Evolutionary conservation across 2,329 filamentous ascomycete genomes (phyloP), one percentile per base, ranked within the genome.

Genomic region (Pezicula neosporulosa): DNA sequence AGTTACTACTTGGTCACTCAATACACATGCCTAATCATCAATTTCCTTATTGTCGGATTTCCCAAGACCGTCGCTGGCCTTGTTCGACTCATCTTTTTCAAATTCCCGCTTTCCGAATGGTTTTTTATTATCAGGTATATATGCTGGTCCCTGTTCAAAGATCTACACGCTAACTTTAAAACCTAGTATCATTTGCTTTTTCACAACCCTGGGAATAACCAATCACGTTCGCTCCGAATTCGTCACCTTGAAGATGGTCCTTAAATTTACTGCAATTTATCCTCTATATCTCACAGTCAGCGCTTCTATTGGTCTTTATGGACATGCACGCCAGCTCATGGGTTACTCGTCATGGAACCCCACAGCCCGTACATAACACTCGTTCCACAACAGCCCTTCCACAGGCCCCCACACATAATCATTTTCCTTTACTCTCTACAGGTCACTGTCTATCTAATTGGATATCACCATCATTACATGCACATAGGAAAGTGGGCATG

Each of bases 1-100:
- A 72, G 69, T 46, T 77, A 77, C 55, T 77, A 77, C 49, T 67
- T 77, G 13, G 72, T 77, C 41, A 74, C 73, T 3, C 73, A 76
- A 55, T 76, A 76, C 59, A 70, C 69, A 2, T 76, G 73, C 56
- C 63, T 77, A 1, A 68, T 77, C 4, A 24, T 72, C 15, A 72
- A 70, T 42, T 73, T 77, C 56, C 52, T 77, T 54, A 73, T 76
- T 54, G 68, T 66, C 16, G 68, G 70, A 35, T 77, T 74, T 51
- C 74, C 74, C 1, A 64, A 61, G 16, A 67, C 66, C 24, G 64
- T 67, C 7, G 51, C 51, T 6, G 66, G 67, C 13, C 62, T 76
- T 4, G 69, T 67, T 41, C 66, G 63, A 13, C 60, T 77, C 7
- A 61, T 77, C 28, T 77, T 75, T 62, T 77, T 77, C 56, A 70